Base-by-base conservation (phyloP, 2,329 filamentous ascomycete genomes). In the Chaetomium olivaceum region DNA sequence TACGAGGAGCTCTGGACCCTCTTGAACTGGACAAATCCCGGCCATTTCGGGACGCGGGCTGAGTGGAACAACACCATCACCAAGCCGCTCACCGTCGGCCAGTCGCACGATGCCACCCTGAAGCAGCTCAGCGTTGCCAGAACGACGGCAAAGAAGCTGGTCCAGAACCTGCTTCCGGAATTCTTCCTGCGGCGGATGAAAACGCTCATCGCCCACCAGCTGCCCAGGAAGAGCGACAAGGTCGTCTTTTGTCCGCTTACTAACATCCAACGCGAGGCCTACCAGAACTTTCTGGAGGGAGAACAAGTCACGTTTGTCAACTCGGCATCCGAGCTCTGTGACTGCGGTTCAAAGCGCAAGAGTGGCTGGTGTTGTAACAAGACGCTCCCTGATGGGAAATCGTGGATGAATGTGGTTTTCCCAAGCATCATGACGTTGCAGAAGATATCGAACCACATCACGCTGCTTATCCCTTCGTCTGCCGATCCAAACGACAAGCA, bases 1-100 rank as follows among this genome's bases (percentile, higher is more conserved):
- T 99, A 99, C 75, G 92, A 97, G 74, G 95, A 99, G 76, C 83
- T 99, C 0, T 99, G 94, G 94, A 96, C 93, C 0, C 82, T 99
- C 0, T 81, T 99, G 2, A 96, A 99, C 75, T 99, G 95, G 95
- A 93, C 93, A 0, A 95, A 96, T 71, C 95, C 95, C 0, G 94
- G 93, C 0, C 79, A 83, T 56, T 85, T 89, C 62, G 86, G 85
- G 19, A 82, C 82, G 0, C 73, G 91, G 11, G 80, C 85, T 5
- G 90, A 91, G 51, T 99, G 95, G 95, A 90, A 88, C 72, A 82
- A 85, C 23, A 87, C 85, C 46, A 92, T 99, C 65, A 89, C 89
- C 61, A 85, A 89, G 25, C 95, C 94, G 0, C 81, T 99, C 62
- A 91, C 91, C 62, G 81, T 93, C 60, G 95, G 95, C 0, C 95